These are phyloP conservation scores for Sanghuangporus weigelae DNA, from an alignment of 1,284 basidiomycete species.

Conservation along the genomic window DNA sequence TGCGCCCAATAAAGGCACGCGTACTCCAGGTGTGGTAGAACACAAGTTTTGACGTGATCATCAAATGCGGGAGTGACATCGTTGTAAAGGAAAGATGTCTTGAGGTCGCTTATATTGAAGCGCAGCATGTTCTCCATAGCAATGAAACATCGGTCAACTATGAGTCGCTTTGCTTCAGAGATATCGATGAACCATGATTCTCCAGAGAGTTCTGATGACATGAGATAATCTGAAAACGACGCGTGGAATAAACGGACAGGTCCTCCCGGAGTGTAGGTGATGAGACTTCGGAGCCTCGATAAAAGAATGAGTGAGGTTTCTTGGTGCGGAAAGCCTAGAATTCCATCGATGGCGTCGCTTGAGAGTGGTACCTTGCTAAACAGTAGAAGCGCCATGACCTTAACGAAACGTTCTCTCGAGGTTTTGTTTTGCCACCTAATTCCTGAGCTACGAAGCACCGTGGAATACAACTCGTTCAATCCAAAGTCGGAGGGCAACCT, in stretches of 20 bases:
- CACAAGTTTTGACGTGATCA: neutral
- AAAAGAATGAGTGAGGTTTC: neutral
- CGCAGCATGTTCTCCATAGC: neutral
- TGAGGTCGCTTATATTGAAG: constrained; percentile 8
- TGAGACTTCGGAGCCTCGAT: neutral
- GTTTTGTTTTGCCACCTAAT: neutral
- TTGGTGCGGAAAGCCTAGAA: neutral
- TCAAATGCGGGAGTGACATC: neutral
- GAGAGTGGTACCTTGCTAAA: neutral
- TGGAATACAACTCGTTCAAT: neutral
- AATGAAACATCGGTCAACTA: neutral
- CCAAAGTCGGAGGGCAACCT: neutral
- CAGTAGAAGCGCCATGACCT: neutral
- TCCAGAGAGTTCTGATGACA: neutral
- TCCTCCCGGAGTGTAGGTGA: neutral
- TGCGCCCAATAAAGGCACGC: constrained; percentile 2
- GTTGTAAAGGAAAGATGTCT: neutral
- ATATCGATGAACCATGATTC: neutral
- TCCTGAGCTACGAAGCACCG: neutral
- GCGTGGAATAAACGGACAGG: neutral
- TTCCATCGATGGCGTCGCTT: neutral
- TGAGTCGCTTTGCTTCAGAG: neutral
- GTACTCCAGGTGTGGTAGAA: neutral
- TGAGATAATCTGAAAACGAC: neutral
- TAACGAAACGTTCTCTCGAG: neutral